These are phyloP conservation scores for Phytophthora meadii DNA, from an alignment of 352 stramenopile genomes.

Conservation along the genomic window DNA sequence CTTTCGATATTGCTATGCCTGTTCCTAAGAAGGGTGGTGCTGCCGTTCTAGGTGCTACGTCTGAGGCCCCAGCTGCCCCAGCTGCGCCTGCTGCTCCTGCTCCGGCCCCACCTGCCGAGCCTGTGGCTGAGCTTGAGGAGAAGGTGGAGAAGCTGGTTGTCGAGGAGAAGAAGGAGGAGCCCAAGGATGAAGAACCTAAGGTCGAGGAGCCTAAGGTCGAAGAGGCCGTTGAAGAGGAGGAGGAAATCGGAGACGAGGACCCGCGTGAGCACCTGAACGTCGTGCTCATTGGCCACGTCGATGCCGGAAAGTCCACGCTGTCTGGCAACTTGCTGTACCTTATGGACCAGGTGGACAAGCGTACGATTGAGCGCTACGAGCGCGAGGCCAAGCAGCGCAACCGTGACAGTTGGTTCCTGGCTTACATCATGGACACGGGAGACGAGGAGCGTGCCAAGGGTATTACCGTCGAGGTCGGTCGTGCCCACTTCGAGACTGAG, in stretches of 20 bases:
- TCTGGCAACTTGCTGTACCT: slow-evolving; percentile 98
- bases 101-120: slow-evolving; percentile 15
- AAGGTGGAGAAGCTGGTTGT: slow-evolving; percentile 39
- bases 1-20: slow-evolving; percentile 78
- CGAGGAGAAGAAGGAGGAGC: slow-evolving; percentile 35
- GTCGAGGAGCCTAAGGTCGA: slow-evolving; percentile 48
- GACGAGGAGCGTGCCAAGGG: slow-evolving; percentile 98
- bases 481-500: slow-evolving; percentile 97
- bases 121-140: slow-evolving; percentile 41
- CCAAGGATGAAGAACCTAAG: slow-evolving; percentile 43
- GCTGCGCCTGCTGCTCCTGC: slow-evolving; percentile 22
- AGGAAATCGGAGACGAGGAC: slow-evolving; percentile 91
- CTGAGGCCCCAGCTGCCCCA: slow-evolving; percentile 2
- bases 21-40: slow-evolving; percentile 75
- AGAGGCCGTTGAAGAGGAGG: slow-evolving; percentile 66
- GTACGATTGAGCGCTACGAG: slow-evolving; percentile 99
- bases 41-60: slow-evolving; percentile 36
- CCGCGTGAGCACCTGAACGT: slow-evolving; percentile 98
- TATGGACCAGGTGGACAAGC: slow-evolving; percentile 99
- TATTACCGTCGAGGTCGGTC: slow-evolving; percentile 89
- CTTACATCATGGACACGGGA: slow-evolving; percentile 99
- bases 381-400: slow-evolving; percentile 95
- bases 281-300: slow-evolving; percentile 99
- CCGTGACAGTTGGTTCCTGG: slow-evolving; percentile 93
- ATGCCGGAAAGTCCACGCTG: slow-evolving; percentile 98